Evolutionary conservation across 176 grass and related monocot genomes (phyloP), one percentile per base, ranked within the genome.

Genomic region (Oryza punctata): DNA sequence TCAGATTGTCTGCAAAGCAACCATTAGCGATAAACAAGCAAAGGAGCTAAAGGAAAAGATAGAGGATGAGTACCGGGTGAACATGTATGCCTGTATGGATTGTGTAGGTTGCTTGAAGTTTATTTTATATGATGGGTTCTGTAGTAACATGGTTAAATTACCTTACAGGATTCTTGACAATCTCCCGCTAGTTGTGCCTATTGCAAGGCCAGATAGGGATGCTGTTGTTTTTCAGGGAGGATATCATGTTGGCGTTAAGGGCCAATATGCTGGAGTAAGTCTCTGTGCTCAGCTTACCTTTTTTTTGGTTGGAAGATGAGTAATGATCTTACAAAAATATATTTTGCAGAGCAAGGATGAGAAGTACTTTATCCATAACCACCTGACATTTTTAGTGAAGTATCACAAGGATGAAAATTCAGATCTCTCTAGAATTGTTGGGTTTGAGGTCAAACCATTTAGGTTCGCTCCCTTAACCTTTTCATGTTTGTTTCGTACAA

Each of bases 11-110:
- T 84, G 81, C 71, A 84, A 27, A 84, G 23, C 44, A 52, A 2
- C 41, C 0, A 49, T 84, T 44, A 23, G 25, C 7, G 75, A 86
- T 13, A 86, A 86, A 37, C 50, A 86, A 72, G 76, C 84, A 45
- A 79, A 79, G 47, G 84, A 79, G 26, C 52, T 86, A 35, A 86
- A 86, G 84, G 84, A 79, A 79, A 86, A 86, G 67, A 86, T 86
- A 79, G 84, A 86, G 38, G 84, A 57, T 57, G 52, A 79, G 6
- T 86, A 86, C 64, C 52, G 76, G 3, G 84, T 86, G n/a, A 80
- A 86, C 67, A 86, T 61, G 57, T 61, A 61, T 3, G 57, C 57
- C 7, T 73, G 69, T 86, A 81, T 7, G 46, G 25, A 81, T 25
- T 67, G 19, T 37, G 14, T 65, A 32, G 72, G 29, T 40, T n/a